Percentiles rank a stretch among this genome's conserved stretches.
Conservation (phyloP, 179 eudicot genomes). For the Drosera spatulata region DNA sequence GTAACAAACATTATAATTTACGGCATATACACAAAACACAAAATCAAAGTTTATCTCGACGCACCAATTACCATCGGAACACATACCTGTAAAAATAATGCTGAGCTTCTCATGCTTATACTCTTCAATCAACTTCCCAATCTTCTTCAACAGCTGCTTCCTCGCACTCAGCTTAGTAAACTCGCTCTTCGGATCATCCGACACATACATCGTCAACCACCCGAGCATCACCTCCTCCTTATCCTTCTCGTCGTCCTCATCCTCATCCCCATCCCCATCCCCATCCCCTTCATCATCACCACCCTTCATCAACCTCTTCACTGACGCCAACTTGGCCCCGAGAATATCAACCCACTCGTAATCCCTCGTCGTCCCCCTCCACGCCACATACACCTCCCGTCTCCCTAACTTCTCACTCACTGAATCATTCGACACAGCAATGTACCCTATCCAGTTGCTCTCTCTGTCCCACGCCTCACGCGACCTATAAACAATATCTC, state of each 20-base stretch:
- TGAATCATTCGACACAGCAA: constrained; percentile 52
- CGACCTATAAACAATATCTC: constrained; percentile 15
- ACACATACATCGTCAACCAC: constrained; percentile 66
- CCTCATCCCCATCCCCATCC: too few relatives aligned
- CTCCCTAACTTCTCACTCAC: constrained; percentile 28
- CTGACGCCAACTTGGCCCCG: constrained; percentile 31
- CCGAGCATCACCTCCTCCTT: constrained; percentile 61
- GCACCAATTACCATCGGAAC: too few relatives aligned
- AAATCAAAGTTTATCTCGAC: too few relatives aligned
- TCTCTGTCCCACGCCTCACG: constrained; percentile 82
- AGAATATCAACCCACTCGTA: constrained; percentile 69
- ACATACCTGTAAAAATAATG: constrained; percentile 26
- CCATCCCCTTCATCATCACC: constrained; percentile 18
- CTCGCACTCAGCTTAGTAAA: constrained; percentile 62
- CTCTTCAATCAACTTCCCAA: constrained; percentile 21
- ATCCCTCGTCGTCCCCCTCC: constrained; percentile 61
- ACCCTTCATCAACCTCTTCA: constrained; percentile 16
- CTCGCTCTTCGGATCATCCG: constrained; percentile 53
- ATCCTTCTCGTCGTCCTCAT: neutral
- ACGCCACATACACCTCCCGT: constrained; percentile 62
- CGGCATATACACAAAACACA: too few relatives aligned
- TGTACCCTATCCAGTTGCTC: constrained; percentile 77
- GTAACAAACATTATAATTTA: too few relatives aligned
- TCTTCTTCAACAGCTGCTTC: constrained; percentile 38
- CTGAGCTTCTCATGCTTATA: constrained; percentile 43